A percentile compares a stretch with the other conserved stretches of the same genome.
phyloP scores from a whole-genome alignment of 139 green algal genomes.

The Picochlorum sp. region DNA sequence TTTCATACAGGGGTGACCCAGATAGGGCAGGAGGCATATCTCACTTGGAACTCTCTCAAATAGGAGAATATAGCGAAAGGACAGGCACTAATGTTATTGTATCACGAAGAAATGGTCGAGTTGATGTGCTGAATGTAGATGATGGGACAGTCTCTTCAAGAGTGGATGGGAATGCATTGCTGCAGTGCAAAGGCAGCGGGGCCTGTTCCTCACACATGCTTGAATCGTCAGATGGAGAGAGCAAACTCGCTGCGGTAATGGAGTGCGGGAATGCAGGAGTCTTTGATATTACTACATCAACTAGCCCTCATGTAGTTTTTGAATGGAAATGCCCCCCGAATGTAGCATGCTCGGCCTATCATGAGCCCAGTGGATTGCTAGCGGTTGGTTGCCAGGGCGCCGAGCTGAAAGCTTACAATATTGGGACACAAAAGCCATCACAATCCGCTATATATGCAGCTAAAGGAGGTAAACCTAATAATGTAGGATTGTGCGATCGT shows the following conservation, averaged over 20 bases:
- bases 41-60: too few species aligned
- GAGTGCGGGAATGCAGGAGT: background rate
- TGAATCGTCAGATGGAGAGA: background rate
- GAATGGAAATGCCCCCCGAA: background rate
- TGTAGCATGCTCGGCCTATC: background rate
- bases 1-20: too few species aligned
- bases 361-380: conserved; percentile 5
- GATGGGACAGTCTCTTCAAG: too few species aligned
- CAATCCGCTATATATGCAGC: conserved; percentile 25
- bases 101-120: too few species aligned
- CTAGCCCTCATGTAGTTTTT: background rate
- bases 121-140: too few species aligned
- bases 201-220: too few species aligned
- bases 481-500: conserved; percentile 25
- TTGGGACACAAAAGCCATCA: too few species aligned
- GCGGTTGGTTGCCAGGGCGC: conserved; percentile 24
- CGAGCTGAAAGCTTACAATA: conserved; percentile 26
- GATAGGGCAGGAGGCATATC: too few species aligned
- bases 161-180: too few species aligned
- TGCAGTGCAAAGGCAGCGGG: too few species aligned
- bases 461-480: conserved; percentile 32
- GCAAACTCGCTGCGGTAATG: background rate
- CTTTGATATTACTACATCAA: background rate
- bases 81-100: too few species aligned
- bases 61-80: too few species aligned